Evolutionary conservation across 306 rosid species (phyloP).

Genomic region (Corylus americana): DNA sequence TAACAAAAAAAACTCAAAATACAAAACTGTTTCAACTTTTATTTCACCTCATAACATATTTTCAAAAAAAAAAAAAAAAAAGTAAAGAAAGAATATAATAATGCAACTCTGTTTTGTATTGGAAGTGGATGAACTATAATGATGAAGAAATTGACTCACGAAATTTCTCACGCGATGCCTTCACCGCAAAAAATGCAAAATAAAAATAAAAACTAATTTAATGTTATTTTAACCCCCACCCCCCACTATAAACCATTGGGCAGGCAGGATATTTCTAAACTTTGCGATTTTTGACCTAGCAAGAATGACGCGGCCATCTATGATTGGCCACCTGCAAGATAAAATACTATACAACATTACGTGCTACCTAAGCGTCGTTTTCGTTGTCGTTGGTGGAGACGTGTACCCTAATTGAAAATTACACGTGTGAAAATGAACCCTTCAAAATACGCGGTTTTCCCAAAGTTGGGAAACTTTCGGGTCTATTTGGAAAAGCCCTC

Average conservation of each 20-base stretch:
- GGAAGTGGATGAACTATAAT: not conserved
- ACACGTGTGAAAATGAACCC: not conserved
- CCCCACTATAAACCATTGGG: not conserved
- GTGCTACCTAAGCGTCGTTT: not conserved
- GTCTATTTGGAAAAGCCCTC: too few species aligned
- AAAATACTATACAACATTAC: not conserved
- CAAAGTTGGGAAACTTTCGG: not conserved
- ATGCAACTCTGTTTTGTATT: not conserved
- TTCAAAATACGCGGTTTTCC: constrained; percentile 27
- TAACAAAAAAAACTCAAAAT: too few species aligned
- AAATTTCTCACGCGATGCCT: not conserved
- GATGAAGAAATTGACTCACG: not conserved
- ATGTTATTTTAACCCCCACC: not conserved
- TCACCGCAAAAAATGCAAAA: not conserved
- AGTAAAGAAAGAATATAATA: too few species aligned
- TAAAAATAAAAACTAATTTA: too few species aligned
- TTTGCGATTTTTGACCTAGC: not conserved
- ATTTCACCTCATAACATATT: too few species aligned
- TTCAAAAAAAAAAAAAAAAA: too few species aligned
- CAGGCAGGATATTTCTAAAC: not conserved
- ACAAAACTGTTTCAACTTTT: too few species aligned
- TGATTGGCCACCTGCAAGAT: not conserved
- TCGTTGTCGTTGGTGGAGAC: not conserved
- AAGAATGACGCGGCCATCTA: not conserved
- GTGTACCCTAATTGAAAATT: not conserved